Evolutionary conservation across 176 grass and related monocot genomes (phyloP), one percentile per base, ranked within the genome.

Genomic region (Dendrocalamus sinicus): DNA sequence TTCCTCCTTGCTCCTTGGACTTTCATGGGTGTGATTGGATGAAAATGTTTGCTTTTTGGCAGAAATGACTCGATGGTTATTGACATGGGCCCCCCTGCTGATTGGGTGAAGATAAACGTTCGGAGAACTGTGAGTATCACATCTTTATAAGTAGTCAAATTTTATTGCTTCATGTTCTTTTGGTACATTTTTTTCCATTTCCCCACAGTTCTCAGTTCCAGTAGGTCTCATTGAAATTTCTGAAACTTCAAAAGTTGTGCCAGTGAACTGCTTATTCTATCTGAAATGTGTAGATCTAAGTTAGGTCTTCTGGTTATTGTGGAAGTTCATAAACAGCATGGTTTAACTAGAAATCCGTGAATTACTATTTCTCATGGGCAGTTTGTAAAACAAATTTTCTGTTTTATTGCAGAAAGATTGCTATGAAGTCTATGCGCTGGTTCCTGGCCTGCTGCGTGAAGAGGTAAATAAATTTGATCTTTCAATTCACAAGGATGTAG

Each of bases 51-150:
- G 37, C 22, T 87, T 19, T 81, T 87, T 94, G 79, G 67, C 90
- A 94, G 95, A 89, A 88, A 59, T 81, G 92, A 91, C 54, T 54
- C 84, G 8, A 83, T 82, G 66, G 84, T 98, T 79, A 14, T 90
- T 28, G 95, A 98, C 84, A 85, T 88, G 30, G 95, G 95, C 32
- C 67, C 76, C 62, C 93, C 88, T 82, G 91, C 93, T 83, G 95
- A 98, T 80, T 98, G 93, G 95, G 91, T 98, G 77, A 98, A 98
- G 77, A 92, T 98, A 90, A 98, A 93, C 11, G 95, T 98, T 62
- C 82, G 79, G 17, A 89, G 62, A 91, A 90, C 83, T 10, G 95
- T 98, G 75, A 92, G 93, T 87, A 78, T 64, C 17, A 53, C 12
- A 17, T 67, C 8, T 54, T 23, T 45, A 17, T 53, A 24, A 70